A percentile compares a stretch with the other conserved stretches of the same genome.
phyloP scores from a whole-genome alignment of 2,329 filamentous ascomycete species.

The Aureobasidium sp. region DNA sequence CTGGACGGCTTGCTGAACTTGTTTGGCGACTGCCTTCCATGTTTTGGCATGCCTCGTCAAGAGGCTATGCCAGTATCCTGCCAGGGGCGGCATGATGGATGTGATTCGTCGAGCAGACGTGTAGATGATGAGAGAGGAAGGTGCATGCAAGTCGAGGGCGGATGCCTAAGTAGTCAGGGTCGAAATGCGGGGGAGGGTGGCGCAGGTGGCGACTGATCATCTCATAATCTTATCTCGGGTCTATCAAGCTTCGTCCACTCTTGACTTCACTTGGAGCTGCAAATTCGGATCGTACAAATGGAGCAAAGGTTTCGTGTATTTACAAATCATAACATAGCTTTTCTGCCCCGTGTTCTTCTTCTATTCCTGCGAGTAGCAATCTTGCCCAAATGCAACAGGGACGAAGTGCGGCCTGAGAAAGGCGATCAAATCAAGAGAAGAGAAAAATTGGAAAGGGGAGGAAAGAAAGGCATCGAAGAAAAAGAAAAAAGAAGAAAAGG shows the following conservation, averaged over 20 bases:
- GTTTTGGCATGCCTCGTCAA: conserved; percentile 25
- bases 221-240: background rate
- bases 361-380: conserved; percentile 3
- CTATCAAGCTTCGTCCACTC: background rate
- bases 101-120: background rate
- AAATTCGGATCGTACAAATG: background rate
- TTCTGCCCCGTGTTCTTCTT: background rate
- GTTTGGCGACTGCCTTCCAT: conserved; percentile 23
- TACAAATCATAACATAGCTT: conserved; percentile 9
- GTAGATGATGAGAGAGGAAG: background rate
- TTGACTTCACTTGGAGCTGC: background rate
- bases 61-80: conserved; percentile 28
- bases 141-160: background rate
- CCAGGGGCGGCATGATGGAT: conserved; percentile 27
- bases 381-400: conserved; percentile 2
- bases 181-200: background rate
- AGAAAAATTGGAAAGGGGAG: background rate
- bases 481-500: background rate
- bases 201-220: background rate
- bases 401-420: background rate
- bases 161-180: background rate
- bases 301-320: conserved; percentile 2
- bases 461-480: background rate
- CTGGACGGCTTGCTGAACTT: conserved; percentile 21
- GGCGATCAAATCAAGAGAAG: background rate